Conservation (phyloP, 495 filamentous ascomycete genomes). For the Alectoria sarmentosa region DNA sequence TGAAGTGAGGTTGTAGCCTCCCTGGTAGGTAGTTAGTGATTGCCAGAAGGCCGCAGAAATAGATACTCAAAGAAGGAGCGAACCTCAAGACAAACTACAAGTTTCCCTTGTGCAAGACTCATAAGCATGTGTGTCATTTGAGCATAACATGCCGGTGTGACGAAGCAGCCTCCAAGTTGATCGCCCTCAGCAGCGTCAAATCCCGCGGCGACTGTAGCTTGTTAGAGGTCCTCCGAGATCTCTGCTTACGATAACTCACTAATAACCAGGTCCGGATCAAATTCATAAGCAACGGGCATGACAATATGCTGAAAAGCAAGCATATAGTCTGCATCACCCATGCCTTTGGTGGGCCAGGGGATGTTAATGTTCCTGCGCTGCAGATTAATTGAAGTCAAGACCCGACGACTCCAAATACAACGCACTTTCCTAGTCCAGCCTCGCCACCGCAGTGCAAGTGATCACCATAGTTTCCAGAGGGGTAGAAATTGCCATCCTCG, state of each 20-base stretch:
- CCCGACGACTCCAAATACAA: background rate
- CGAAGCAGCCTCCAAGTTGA: constrained; percentile 83
- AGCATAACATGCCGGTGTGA: constrained; percentile 84
- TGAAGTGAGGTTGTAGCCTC: constrained; percentile 88
- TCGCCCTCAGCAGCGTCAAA: constrained; percentile 96
- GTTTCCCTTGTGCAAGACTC: constrained; percentile 84
- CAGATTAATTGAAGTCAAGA: background rate
- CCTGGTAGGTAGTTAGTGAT: constrained; percentile 36
- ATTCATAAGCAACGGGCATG: constrained; percentile 94
- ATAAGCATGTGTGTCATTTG: constrained; percentile 99
- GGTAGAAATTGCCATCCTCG: constrained; percentile 76
- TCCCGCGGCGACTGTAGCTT: constrained; percentile 66
- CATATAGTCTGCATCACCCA: constrained; percentile 96
- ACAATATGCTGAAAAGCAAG: constrained; percentile 92
- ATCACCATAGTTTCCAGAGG: constrained; percentile 65
- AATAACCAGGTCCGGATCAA: constrained; percentile 90
- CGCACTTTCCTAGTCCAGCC: constrained; percentile 60
- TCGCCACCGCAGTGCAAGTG: constrained; percentile 69
- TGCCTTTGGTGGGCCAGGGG: constrained; percentile 83
- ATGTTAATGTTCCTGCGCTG: constrained; percentile 79
- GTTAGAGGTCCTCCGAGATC: constrained; percentile 5
- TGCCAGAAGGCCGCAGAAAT: background rate
- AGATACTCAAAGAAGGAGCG: constrained; percentile 5
- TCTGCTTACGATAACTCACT: constrained; percentile 32
- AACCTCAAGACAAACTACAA: constrained; percentile 83